Evolutionary conservation across 2,329 filamentous ascomycete species (phyloP), one percentile per base, ranked within the genome.

Genomic region (Incumbomyces lentus): DNA sequence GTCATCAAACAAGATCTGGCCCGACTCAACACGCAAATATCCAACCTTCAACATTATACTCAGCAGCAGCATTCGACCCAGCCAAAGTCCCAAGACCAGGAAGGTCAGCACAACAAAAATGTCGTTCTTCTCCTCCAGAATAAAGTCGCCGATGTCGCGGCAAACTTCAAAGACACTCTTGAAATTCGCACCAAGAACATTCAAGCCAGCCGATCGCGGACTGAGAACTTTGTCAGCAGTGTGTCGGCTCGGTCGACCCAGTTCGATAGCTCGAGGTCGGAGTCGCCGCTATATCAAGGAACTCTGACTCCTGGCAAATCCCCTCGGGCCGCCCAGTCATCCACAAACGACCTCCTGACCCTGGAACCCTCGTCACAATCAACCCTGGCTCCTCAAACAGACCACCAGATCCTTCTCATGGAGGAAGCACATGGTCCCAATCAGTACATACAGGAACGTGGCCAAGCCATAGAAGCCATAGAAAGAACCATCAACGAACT

Each of bases 111-210:
- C 70, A 95, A 94, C 72, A 94, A 95, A 68, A 95, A 96, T 61
- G 92, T 71, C 29, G 67, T 62, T 16, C 6, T 49, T 22, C 46
- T 52, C 36, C 33, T 46, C 17, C 46, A 52, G 36, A 51, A 50
- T 36, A 54, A 57, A 51, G 52, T 58, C 26, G 90, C 88, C 33
- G 88, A 95, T 60, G 90, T 98, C 2, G 86, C 85, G 19, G 86
- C 83, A 52, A 95, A 90, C 64, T 96, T 98, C 75, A 96, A 96
- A 67, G 90, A 96, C 58, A 90, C 96, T 5, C 74, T 98, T 8
- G 92, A 98, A 64, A 86, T 94, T 35, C 81, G 92, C 49, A 96
- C 92, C 44, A 95, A 95, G 72, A 98, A 96, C 64, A 95, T 98
- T 53, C 92, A 95, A 66, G 92, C 90, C 2, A 93, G 86, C 48